Conservation (phyloP, 345 rosid species). For the Geranium rotundifolium region DNA sequence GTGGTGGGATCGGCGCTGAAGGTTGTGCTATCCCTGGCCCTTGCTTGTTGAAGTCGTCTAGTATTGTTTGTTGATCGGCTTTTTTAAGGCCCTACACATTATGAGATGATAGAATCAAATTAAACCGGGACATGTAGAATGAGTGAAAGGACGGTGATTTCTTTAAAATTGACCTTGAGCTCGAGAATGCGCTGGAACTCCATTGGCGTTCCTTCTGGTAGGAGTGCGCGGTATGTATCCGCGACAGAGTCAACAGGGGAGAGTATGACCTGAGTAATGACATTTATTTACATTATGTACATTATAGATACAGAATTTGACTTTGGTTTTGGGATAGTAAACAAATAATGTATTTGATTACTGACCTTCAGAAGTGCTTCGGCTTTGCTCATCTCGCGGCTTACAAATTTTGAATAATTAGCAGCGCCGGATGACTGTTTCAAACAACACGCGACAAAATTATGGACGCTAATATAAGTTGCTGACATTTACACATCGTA, state of each 20-base stretch:
- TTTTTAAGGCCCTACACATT: constrained; percentile 71
- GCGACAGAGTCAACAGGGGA: constrained; percentile 96
- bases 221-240: constrained; percentile 86
- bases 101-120: neutral
- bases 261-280: constrained; percentile 55
- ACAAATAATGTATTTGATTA: constrained; percentile 3
- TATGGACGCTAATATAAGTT: too few species aligned
- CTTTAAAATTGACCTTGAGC: constrained; percentile 48
- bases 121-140: neutral
- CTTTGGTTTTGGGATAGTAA: neutral
- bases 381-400: constrained; percentile 99
- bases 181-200: constrained; percentile 97
- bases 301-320: neutral
- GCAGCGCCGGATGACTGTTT: constrained; percentile 73
- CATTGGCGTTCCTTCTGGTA: constrained; percentile 97
- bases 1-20: constrained; percentile 15
- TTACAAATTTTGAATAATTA: constrained; percentile 84
- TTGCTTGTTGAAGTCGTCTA: constrained; percentile 84
- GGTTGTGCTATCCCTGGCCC: constrained; percentile 52
- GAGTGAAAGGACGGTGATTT: too few species aligned
- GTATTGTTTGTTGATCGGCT: constrained; percentile 77
- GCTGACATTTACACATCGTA: too few species aligned
- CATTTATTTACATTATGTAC: neutral
- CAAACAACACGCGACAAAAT: constrained; percentile 8
- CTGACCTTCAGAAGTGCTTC: constrained; percentile 95